phyloP scores from a whole-genome alignment of 805 yeast genomes.

The Candida endomychidarum region DNA sequence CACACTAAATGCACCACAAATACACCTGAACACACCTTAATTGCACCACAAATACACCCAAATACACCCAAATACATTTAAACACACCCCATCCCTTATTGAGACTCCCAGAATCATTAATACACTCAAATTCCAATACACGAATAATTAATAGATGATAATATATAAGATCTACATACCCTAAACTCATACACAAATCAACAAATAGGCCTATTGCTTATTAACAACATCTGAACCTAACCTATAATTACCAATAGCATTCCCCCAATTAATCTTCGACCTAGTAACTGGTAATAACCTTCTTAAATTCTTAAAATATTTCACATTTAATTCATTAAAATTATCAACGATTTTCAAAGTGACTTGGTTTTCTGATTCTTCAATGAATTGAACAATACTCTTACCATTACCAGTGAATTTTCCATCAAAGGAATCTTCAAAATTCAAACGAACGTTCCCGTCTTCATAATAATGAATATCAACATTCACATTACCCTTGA shows the following conservation, averaged over 20 bases:
- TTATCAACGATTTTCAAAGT: slow-evolving; percentile 61
- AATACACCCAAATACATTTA: background rate
- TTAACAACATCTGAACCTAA: slow-evolving; percentile 75
- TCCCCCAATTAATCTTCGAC: slow-evolving; percentile 93
- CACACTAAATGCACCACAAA: no score
- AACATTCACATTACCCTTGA: slow-evolving; percentile 58
- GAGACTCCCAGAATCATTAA: no score
- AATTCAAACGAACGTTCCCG: slow-evolving; percentile 83
- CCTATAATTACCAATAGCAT: slow-evolving; percentile 84
- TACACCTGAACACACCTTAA: no score
- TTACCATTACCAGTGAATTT: slow-evolving; percentile 24
- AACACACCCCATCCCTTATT: no score
- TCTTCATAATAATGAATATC: slow-evolving; percentile 94
- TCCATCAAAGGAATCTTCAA: slow-evolving; percentile 32
- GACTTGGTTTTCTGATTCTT: slow-evolving; percentile 54
- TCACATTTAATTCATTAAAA: slow-evolving; percentile 73
- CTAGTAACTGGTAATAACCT: slow-evolving; percentile 91
- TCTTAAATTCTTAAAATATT: slow-evolving; percentile 78
- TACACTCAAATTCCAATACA: no score
- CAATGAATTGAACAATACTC: slow-evolving; percentile 47
- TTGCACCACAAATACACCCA: slow-evolving; percentile 5
- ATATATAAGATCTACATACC: background rate
- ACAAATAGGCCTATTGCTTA: slow-evolving; percentile 20
- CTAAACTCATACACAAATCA: no score
- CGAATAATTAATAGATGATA: background rate